Percentiles rank a stretch among this genome's conserved stretches.
Conservation (phyloP, 108 stramenopile species). For the Discostella stelligeroides region DNA sequence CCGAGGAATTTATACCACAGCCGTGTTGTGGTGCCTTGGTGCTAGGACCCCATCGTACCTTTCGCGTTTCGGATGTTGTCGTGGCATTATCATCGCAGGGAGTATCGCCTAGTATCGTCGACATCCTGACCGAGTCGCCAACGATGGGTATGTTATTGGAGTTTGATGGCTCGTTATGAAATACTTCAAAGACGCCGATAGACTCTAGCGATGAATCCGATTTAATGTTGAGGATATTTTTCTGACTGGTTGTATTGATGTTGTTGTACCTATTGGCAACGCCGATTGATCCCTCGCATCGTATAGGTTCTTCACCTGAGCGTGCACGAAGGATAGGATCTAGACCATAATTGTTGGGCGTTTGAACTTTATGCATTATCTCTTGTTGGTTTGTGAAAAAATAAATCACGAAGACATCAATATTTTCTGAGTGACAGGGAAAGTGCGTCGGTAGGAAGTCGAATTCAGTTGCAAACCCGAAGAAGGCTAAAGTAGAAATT, state of each 20-base stretch:
- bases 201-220: slow-evolving; percentile 4
- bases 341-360: not conserved
- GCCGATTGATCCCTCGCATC: slow-evolving; percentile 2
- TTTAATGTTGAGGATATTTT: not conserved
- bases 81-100: too few species aligned
- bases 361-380: not conserved
- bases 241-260: not conserved
- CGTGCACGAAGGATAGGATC: slow-evolving; percentile 1
- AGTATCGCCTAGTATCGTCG: too few species aligned
- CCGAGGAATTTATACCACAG: not conserved
- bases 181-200: slow-evolving; percentile 2
- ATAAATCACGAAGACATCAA: not conserved
- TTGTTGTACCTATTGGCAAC: not conserved
- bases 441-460: too few species aligned
- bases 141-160: not conserved
- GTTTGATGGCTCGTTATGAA: not conserved
- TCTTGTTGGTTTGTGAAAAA: not conserved
- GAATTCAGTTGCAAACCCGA: too few species aligned
- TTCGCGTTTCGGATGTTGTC: not conserved
- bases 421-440: not conserved
- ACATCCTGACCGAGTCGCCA: too few species aligned
- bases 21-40: not conserved
- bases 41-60: slow-evolving; percentile 1
- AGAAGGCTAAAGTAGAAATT: too few species aligned
- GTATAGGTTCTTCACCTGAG: not conserved